phyloP scores from a whole-genome alignment of 2,329 filamentous ascomycete species.

The Didymella pomorum region DNA sequence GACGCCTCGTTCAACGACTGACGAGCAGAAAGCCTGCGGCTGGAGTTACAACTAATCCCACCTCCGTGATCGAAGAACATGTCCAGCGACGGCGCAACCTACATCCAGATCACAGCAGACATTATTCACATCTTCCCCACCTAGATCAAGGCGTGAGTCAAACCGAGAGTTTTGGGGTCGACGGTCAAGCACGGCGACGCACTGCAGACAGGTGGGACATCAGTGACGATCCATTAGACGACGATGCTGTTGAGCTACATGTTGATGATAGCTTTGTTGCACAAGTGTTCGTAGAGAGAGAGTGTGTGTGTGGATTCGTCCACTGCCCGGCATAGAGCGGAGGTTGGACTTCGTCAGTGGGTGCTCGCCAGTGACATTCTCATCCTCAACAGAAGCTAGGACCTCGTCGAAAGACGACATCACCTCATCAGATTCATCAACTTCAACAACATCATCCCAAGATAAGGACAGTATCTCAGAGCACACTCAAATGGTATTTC shows the following conservation, averaged over 20 bases:
- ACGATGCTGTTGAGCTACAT: background rate
- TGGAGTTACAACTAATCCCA: background rate
- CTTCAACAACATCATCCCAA: background rate
- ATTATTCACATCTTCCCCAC: background rate
- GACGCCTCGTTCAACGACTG: background rate
- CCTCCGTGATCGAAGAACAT: background rate
- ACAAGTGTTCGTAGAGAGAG: no score
- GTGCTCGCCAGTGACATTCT: background rate
- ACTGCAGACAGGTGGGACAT: background rate
- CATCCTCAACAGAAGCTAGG: background rate
- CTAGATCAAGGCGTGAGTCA: no score
- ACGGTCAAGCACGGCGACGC: background rate
- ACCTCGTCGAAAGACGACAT: background rate
- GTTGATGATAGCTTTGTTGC: background rate
- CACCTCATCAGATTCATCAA: background rate
- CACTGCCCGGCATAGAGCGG: background rate
- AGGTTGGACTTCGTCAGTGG: background rate
- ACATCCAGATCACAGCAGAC: background rate
- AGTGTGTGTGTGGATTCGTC: background rate
- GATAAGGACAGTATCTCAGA: background rate
- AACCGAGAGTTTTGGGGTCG: background rate
- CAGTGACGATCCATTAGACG: constrained; percentile 3
- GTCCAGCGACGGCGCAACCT: background rate
- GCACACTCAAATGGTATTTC: background rate
- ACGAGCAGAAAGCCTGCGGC: background rate